A percentile compares a stretch with the other conserved stretches of the same genome.
Evolutionary conservation across 192 early-diverging fungal genomes (phyloP).

Genomic region (Umbelopsis vinacea): DNA sequence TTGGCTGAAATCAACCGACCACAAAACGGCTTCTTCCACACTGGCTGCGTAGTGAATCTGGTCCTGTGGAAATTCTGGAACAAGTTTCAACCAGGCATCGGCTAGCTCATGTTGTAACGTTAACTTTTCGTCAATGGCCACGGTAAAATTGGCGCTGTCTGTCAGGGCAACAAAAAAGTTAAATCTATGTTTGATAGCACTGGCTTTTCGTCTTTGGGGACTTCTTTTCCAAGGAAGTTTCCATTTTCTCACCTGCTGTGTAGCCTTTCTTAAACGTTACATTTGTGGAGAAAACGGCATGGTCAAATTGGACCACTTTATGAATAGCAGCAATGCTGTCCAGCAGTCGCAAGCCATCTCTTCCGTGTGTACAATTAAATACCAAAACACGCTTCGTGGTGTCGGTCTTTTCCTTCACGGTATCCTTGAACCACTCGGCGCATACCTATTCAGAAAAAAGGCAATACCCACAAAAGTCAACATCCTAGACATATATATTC

Average conservation of each 20-base stretch:
- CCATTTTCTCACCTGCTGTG: constrained; percentile 34
- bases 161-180: constrained; percentile 14
- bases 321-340: constrained; percentile 58
- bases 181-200: too few relatives aligned
- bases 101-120: constrained; percentile 66
- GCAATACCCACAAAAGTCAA: constrained; percentile 16
- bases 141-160: constrained; percentile 78
- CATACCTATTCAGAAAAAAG: constrained; percentile 39
- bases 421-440: constrained; percentile 54
- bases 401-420: constrained; percentile 19
- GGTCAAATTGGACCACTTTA: constrained; percentile 51
- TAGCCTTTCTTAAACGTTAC: constrained; percentile 50
- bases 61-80: constrained; percentile 22
- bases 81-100: constrained; percentile 56
- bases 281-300: constrained; percentile 85
- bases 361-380: constrained; percentile 87
- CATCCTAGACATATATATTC: constrained; percentile 56
- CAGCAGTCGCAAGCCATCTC: constrained; percentile 70
- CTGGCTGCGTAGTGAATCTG: constrained; percentile 51
- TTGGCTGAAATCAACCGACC: constrained; percentile 38
- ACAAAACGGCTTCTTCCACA: constrained; percentile 70
- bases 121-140: constrained; percentile 59
- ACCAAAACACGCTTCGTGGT: constrained; percentile 62
- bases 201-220: too few relatives aligned
- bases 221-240: neutral